These are phyloP conservation scores for Boletus subcaerulescens DNA, from an alignment of 768 basidiomycete species.

Conservation along the genomic window DNA sequence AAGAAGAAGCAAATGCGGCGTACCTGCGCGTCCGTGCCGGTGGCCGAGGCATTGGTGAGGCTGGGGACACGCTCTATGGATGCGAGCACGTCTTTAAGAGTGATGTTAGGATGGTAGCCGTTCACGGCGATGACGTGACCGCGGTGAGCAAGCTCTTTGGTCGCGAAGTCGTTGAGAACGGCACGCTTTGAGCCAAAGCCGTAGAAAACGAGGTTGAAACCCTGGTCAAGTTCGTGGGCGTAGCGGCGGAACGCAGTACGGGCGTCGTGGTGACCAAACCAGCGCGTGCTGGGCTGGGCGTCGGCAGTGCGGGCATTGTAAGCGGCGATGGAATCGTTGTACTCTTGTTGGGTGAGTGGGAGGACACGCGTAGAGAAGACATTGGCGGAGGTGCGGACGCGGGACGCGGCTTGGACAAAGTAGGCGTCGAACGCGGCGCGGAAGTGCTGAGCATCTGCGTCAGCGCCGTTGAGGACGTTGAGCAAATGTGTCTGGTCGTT, in stretches of 20 bases:
- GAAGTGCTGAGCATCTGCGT: not conserved
- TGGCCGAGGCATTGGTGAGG: slow-evolving; percentile 7
- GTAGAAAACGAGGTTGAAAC: slow-evolving; percentile 87
- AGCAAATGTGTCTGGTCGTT: slow-evolving; percentile 19
- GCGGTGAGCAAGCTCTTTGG: slow-evolving; percentile 45
- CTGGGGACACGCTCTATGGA: slow-evolving; percentile 47
- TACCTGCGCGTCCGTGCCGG: slow-evolving; percentile 56
- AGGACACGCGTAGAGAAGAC: slow-evolving; percentile 75
- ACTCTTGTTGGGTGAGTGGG: slow-evolving; percentile 68
- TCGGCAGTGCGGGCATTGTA: slow-evolving; percentile 18
- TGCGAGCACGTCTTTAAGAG: slow-evolving; percentile 63
- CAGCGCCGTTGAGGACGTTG: slow-evolving; percentile 10
- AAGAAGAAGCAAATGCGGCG: slow-evolving; percentile 67
- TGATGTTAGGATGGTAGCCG: slow-evolving; percentile 68
- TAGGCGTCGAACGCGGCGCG: slow-evolving; percentile 84
- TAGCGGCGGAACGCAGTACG: slow-evolving; percentile 54
- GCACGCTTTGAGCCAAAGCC: slow-evolving; percentile 86
- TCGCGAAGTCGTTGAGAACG: slow-evolving; percentile 74
- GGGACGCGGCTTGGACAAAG: slow-evolving; percentile 61
- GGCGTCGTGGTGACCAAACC: slow-evolving; percentile 15
- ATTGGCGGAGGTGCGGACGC: slow-evolving; percentile 71
- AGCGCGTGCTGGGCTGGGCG: slow-evolving; percentile 14
- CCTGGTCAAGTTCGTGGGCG: slow-evolving; percentile 68
- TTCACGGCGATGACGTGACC: slow-evolving; percentile 80
- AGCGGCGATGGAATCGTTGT: slow-evolving; percentile 33